Evolutionary conservation across 2,329 filamentous ascomycete species (phyloP).

Genomic region (Cladophialophora bantiana): DNA sequence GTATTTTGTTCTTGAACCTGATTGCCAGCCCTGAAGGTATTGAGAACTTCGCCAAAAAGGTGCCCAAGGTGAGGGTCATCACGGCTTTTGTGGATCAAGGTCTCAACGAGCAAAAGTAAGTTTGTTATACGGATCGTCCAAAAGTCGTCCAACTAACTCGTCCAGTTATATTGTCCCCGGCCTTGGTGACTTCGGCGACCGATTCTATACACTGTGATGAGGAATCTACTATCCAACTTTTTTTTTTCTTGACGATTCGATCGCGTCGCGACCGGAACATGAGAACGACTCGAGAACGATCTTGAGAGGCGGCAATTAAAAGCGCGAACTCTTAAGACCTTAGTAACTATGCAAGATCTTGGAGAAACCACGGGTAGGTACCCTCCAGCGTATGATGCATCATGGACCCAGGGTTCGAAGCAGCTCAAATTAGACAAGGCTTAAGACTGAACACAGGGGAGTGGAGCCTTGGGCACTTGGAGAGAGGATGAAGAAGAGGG

Average conservation of each 20-base stretch:
- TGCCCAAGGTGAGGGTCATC: conserved; percentile 87
- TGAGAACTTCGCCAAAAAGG: conserved; percentile 84
- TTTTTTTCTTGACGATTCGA: background rate
- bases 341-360: background rate
- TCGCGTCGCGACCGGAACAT: background rate
- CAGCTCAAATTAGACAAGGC: background rate
- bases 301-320: background rate
- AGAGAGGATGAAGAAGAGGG: background rate
- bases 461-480: background rate
- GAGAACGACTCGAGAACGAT: background rate
- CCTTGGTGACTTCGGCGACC: conserved; percentile 49
- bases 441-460: background rate
- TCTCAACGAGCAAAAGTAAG: conserved; percentile 96
- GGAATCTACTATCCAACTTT: background rate
- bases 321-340: background rate
- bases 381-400: background rate
- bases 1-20: conserved; percentile 93
- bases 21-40: conserved; percentile 97
- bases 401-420: background rate
- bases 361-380: background rate
- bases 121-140: conserved; percentile 33
- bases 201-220: conserved; percentile 39
- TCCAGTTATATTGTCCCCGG: conserved; percentile 48
- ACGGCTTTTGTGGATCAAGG: conserved; percentile 96
- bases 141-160: conserved; percentile 15